These are phyloP conservation scores for Phytophthora pini DNA, from an alignment of 352 stramenopile genomes.

Conservation along the genomic window DNA sequence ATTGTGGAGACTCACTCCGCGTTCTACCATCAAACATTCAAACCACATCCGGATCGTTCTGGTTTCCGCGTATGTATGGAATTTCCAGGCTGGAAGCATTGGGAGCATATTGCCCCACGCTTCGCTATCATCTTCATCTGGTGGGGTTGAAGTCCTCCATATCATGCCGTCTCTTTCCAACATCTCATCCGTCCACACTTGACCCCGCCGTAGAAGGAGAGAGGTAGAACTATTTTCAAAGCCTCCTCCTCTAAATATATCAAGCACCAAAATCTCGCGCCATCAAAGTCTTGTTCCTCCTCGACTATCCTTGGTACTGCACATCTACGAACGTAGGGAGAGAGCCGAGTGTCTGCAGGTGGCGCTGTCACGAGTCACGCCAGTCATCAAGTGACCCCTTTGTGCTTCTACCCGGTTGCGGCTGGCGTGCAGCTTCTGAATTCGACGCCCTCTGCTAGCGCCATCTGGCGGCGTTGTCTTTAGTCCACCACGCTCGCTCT, in stretches of 20 bases:
- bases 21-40: not conserved
- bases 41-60: constrained; percentile 13
- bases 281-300: constrained; percentile 5
- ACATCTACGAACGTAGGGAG: constrained; percentile 18
- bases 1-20: too few relatives aligned
- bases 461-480: constrained; percentile 23
- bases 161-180: constrained; percentile 19
- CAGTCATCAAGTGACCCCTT: constrained; percentile 23
- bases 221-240: constrained; percentile 5
- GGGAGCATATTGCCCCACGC: constrained; percentile 6
- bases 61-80: constrained; percentile 7
- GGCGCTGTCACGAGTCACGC: constrained; percentile 2
- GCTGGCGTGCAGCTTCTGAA: constrained; percentile 22
- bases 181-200: constrained; percentile 11
- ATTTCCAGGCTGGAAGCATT: constrained; percentile 24
- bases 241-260: constrained; percentile 4
- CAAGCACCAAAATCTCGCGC: not conserved
- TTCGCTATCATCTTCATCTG: constrained; percentile 5
- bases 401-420: constrained; percentile 2
- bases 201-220: not conserved
- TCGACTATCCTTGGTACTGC: constrained; percentile 1
- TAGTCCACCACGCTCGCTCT: constrained; percentile 33
- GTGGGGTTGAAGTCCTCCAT: constrained; percentile 6
- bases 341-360: constrained; percentile 21
- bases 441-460: constrained; percentile 29